A percentile compares a stretch with the other conserved stretches of the same genome.
Evolutionary conservation across 371 early-diverging fungal species (phyloP).

Genomic region (Basidiobolus meristosporus): DNA sequence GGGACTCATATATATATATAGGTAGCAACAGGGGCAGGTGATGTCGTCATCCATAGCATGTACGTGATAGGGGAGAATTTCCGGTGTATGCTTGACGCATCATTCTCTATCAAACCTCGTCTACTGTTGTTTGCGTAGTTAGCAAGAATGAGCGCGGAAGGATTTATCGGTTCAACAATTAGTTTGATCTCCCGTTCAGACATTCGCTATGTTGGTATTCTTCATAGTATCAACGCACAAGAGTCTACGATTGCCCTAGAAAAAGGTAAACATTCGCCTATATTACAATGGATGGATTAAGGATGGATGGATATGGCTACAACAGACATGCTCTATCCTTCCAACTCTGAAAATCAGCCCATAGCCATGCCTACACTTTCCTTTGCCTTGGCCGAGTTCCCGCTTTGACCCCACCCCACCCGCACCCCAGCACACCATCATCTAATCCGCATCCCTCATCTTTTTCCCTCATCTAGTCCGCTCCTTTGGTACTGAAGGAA

Average conservation of each 20-base stretch:
- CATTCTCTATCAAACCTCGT: too few species aligned
- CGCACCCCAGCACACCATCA: neutral
- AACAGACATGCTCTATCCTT: neutral
- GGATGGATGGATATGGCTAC: neutral
- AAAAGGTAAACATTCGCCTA: conserved; percentile 29
- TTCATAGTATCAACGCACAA: conserved; percentile 71
- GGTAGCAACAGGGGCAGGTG: too few species aligned
- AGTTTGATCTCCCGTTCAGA: conserved; percentile 73
- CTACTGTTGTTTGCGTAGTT: too few species aligned
- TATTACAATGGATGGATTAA: conserved; percentile 2
- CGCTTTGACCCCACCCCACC: neutral
- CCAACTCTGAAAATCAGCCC: neutral
- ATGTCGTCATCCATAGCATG: too few species aligned
- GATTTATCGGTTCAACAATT: conserved; percentile 57
- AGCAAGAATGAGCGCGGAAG: conserved; percentile 29
- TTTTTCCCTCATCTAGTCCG: conserved; percentile 22
- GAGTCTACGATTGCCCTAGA: conserved; percentile 81
- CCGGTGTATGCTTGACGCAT: too few species aligned
- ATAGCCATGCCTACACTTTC: neutral
- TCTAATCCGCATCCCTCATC: neutral
- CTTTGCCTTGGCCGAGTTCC: neutral
- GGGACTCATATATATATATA: too few species aligned
- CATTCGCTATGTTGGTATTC: conserved; percentile 80
- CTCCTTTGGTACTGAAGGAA: conserved; percentile 73
- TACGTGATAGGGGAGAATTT: too few species aligned